A percentile compares a stretch with the other conserved stretches of the same genome.
These are phyloP conservation scores for Madurella fahalii DNA, from an alignment of 2,329 filamentous ascomycete species.

Conservation along the genomic window DNA sequence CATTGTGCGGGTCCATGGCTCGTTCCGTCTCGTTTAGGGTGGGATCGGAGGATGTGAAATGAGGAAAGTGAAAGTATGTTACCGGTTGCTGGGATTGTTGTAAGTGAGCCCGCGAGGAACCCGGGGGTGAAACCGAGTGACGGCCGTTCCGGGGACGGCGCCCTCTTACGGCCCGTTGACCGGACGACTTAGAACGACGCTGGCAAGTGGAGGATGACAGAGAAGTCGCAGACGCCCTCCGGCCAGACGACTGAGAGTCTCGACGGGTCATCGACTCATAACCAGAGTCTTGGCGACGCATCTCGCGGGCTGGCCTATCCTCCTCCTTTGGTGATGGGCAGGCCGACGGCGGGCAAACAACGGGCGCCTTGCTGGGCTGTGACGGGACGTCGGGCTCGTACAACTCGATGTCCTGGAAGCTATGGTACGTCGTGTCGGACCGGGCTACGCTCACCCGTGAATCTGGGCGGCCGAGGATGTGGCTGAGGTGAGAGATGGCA, in stretches of 20 bases:
- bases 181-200: conserved; percentile 38
- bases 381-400: conserved; percentile 37
- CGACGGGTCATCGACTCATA: conserved; percentile 50
- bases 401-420: conserved; percentile 49
- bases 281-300: conserved; percentile 56
- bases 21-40: conserved; percentile 17
- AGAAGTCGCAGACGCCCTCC: conserved; percentile 29
- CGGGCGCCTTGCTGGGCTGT: conserved; percentile 22
- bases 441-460: conserved; percentile 41
- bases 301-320: conserved; percentile 36
- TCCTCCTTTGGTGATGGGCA: conserved; percentile 23
- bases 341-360: conserved; percentile 14
- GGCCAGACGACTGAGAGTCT: conserved; percentile 33
- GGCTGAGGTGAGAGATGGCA: conserved; percentile 18
- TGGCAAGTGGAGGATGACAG: conserved; percentile 31
- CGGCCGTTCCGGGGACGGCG: conserved; percentile 26
- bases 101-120: conserved; percentile 29
- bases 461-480: conserved; percentile 24
- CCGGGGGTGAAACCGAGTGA: conserved; percentile 26
- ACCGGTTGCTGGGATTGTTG: conserved; percentile 28
- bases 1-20: conserved; percentile 8
- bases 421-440: conserved; percentile 52
- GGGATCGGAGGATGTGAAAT: conserved; percentile 45
- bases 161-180: conserved; percentile 38
- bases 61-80: conserved; percentile 42